Conservation (phyloP, 768 basidiomycete genomes). For the Amyloporia xantha region DNA sequence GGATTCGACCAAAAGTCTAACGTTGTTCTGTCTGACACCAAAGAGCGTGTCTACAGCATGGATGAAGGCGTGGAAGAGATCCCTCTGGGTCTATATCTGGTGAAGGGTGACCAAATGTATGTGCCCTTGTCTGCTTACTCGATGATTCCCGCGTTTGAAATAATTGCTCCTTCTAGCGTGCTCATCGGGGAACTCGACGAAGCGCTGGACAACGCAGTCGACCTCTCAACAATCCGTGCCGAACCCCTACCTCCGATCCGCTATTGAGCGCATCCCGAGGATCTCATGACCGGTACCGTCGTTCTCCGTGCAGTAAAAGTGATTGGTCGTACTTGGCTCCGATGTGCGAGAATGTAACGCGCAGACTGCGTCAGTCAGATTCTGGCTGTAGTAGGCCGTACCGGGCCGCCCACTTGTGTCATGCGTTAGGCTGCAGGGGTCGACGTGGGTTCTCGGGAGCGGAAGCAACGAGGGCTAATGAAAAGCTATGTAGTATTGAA, state of each 20-base stretch:
- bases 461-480: neutral
- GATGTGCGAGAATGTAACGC: neutral
- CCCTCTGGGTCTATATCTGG: slow-evolving; percentile 90
- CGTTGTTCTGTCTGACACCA: slow-evolving; percentile 89
- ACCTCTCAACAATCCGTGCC: slow-evolving; percentile 74
- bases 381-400: neutral
- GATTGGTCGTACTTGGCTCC: neutral
- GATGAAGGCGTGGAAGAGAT: slow-evolving; percentile 95
- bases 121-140: slow-evolving; percentile 26
- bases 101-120: slow-evolving; percentile 98
- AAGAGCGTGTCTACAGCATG: slow-evolving; percentile 85
- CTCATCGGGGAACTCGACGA: slow-evolving; percentile 86
- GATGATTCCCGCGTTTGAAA: slow-evolving; percentile 5
- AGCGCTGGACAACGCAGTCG: slow-evolving; percentile 65
- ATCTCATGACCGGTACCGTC: neutral
- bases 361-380: neutral
- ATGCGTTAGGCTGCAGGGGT: neutral
- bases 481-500: neutral
- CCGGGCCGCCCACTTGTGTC: neutral
- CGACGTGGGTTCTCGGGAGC: neutral
- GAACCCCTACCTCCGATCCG: slow-evolving; percentile 82
- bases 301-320: too few species aligned
- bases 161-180: slow-evolving; percentile 35
- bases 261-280: slow-evolving; percentile 39
- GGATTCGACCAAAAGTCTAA: slow-evolving; percentile 96